Conservation (phyloP, 2,329 filamentous ascomycete genomes). For the Rhexocercosporidium sp. region DNA sequence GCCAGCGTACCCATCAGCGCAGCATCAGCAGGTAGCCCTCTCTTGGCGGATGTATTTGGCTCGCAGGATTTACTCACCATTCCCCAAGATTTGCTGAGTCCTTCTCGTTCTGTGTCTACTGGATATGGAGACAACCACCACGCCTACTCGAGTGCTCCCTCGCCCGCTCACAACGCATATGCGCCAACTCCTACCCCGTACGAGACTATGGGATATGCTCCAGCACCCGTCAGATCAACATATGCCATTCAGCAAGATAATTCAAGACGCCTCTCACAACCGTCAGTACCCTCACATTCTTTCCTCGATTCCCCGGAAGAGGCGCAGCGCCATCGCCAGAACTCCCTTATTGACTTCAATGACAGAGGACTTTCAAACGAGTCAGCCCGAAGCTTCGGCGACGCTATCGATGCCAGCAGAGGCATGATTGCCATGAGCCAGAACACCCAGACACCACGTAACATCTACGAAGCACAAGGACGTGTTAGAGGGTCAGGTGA, state of each 20-base stretch:
- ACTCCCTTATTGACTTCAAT: conserved; percentile 67
- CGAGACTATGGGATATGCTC: conserved; percentile 77
- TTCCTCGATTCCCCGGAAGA: conserved; percentile 46
- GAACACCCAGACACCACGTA: conserved; percentile 82
- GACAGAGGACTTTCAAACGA: conserved; percentile 65
- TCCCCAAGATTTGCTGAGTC: conserved; percentile 75
- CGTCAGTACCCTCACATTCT: conserved; percentile 71
- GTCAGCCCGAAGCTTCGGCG: conserved; percentile 73
- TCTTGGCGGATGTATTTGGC: conserved; percentile 60
- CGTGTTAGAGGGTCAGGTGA: conserved; percentile 75
- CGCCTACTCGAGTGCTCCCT: conserved; percentile 70
- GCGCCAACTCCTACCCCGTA: conserved; percentile 63
- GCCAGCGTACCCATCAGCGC: conserved; percentile 74
- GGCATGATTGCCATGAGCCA: conserved; percentile 97
- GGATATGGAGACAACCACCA: conserved; percentile 67
- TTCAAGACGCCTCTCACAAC: conserved; percentile 77
- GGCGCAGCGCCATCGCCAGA: conserved; percentile 53
- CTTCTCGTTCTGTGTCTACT: conserved; percentile 64
- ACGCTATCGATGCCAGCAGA: conserved; percentile 89
- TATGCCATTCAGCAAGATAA: conserved; percentile 60
- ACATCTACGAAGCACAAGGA: conserved; percentile 78
- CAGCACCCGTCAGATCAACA: conserved; percentile 64
- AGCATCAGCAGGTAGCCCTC: conserved; percentile 75
- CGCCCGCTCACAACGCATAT: conserved; percentile 41
- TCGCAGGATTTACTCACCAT: conserved; percentile 71